Evolutionary conservation across 257 asterid species (phyloP).

Genomic region (Fraxinus pennsylvanica): DNA sequence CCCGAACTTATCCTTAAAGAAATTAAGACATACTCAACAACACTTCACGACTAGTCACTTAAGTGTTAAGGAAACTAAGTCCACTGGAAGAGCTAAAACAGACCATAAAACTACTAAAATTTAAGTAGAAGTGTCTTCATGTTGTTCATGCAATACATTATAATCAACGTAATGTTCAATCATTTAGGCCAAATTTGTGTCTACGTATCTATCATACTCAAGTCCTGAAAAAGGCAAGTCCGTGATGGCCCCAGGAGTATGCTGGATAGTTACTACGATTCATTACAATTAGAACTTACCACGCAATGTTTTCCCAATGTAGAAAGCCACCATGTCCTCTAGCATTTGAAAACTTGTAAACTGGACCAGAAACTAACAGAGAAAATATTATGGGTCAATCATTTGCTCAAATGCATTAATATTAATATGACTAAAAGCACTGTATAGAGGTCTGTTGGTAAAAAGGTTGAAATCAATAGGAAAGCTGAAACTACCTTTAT

Average conservation of each 20-base stretch:
- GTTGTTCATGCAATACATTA: background rate
- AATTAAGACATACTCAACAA: background rate
- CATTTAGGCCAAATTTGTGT: background rate
- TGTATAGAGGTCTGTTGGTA: background rate
- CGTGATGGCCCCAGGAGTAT: background rate
- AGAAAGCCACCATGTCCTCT: slow-evolving; percentile 92
- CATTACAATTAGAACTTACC: slow-evolving; percentile 37
- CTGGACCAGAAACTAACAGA: slow-evolving; percentile 69
- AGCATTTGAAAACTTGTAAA: slow-evolving; percentile 73
- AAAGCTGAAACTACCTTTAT: slow-evolving; percentile 59
- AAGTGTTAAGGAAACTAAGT: background rate
- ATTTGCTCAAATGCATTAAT: slow-evolving; percentile 10
- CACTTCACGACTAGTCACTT: no score
- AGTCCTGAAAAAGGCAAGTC: background rate
- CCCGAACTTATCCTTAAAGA: background rate
- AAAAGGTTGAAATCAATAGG: slow-evolving; percentile 10
- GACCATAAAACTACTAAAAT: background rate
- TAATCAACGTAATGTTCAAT: background rate
- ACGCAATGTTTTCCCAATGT: slow-evolving; percentile 69
- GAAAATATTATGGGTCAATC: slow-evolving; percentile 18
- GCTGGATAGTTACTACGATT: background rate
- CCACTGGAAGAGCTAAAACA: background rate
- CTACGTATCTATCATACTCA: background rate
- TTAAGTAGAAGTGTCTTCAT: background rate
- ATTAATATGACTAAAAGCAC: background rate